phyloP scores from a whole-genome alignment of 768 basidiomycete species.

The Serendipita vermifera region DNA sequence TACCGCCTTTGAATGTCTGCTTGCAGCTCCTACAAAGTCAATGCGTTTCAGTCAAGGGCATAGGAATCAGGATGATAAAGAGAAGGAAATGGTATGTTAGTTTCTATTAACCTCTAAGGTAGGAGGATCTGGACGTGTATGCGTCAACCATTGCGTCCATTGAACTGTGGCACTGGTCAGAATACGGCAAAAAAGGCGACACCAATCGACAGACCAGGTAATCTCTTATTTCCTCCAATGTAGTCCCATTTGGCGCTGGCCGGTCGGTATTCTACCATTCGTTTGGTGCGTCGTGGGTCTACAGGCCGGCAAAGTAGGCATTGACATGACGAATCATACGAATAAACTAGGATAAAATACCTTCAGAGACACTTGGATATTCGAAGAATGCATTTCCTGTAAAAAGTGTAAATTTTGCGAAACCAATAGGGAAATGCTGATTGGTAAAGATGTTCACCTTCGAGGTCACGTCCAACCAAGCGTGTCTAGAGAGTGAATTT shows the following conservation, averaged over 20 bases:
- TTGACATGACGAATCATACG: not conserved
- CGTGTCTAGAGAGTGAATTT: not conserved
- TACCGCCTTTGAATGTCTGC: not conserved
- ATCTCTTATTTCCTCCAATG: not conserved
- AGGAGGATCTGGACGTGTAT: conserved; percentile 1
- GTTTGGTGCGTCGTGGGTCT: conserved; percentile 5
- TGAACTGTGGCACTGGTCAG: not conserved
- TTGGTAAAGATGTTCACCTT: not conserved
- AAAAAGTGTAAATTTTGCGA: no score
- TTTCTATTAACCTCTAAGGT: not conserved
- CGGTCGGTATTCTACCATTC: conserved; percentile 5
- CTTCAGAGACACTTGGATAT: conserved; percentile 5
- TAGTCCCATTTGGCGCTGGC: not conserved
- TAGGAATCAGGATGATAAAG: no score
- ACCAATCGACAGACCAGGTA: not conserved
- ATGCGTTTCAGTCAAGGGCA: no score
- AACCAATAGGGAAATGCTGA: not conserved
- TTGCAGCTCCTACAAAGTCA: conserved; percentile 4
- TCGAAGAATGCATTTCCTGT: conserved; percentile 1
- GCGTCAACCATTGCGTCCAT: conserved; percentile 2
- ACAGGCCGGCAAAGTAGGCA: not conserved
- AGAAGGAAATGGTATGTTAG: not conserved
- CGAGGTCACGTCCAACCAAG: not conserved
- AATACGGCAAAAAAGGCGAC: no score
- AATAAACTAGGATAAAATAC: not conserved